phyloP scores from a whole-genome alignment of 495 filamentous ascomycete genomes.

The Cladorrhinum samala region DNA sequence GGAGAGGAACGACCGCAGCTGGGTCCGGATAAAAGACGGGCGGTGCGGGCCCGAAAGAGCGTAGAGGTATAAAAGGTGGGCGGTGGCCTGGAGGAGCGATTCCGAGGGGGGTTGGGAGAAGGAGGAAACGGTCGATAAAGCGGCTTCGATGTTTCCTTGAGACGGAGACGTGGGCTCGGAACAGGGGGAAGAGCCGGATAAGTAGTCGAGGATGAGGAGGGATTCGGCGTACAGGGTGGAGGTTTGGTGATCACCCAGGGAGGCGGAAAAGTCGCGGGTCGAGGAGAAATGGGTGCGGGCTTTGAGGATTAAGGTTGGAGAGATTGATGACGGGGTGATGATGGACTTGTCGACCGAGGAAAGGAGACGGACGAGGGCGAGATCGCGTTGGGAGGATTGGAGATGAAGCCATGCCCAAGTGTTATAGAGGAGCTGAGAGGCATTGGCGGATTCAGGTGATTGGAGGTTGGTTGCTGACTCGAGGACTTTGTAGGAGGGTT shows the following conservation, averaged over 20 bases:
- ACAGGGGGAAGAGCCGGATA: no score
- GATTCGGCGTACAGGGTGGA: background rate
- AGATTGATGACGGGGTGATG: slow-evolving; percentile 7
- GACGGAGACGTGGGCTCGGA: background rate
- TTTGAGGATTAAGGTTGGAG: slow-evolving; percentile 45
- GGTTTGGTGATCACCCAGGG: background rate
- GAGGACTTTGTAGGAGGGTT: slow-evolving; percentile 58
- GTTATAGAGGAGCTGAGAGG: slow-evolving; percentile 60
- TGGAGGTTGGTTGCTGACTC: slow-evolving; percentile 42
- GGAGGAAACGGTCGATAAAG: slow-evolving; percentile 2
- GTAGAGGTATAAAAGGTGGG: background rate
- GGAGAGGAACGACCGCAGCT: slow-evolving; percentile 52
- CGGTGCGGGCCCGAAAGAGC: slow-evolving; percentile 43
- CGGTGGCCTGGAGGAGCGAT: background rate
- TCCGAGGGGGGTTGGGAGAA: slow-evolving; percentile 7
- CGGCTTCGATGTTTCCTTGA: background rate
- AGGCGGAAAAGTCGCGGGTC: slow-evolving; percentile 48
- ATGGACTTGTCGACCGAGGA: slow-evolving; percentile 16
- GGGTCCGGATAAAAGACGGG: slow-evolving; percentile 54
- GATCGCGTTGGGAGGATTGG: background rate
- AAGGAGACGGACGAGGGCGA: slow-evolving; percentile 21
- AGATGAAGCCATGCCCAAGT: slow-evolving; percentile 37
- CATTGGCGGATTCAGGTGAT: slow-evolving; percentile 19
- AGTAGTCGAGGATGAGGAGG: background rate
- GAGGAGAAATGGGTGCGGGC: slow-evolving; percentile 47